phyloP scores from a whole-genome alignment of 2,329 filamentous ascomycete genomes.

The Diplodia sapinea region DNA sequence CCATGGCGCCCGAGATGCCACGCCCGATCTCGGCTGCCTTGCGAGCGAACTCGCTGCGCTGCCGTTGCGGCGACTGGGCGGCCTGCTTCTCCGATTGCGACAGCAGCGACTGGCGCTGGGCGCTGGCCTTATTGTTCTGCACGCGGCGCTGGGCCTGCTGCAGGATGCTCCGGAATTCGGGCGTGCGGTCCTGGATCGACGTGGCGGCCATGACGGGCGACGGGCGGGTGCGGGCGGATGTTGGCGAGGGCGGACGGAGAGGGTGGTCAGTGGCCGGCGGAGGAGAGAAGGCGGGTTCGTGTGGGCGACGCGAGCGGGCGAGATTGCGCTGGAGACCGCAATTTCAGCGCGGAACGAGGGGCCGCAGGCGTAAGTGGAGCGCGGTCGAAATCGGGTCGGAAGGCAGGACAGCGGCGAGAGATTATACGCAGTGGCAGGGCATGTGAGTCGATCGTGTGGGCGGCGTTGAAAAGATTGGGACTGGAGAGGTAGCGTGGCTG shows the following conservation, averaged over 20 bases:
- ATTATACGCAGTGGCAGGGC: not conserved
- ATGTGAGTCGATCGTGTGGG: not conserved
- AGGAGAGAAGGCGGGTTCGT: slow-evolving; percentile 5
- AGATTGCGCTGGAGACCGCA: slow-evolving; percentile 14
- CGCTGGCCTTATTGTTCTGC: slow-evolving; percentile 73
- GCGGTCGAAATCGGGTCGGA: not conserved
- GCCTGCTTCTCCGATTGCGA: slow-evolving; percentile 68
- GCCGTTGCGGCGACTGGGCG: slow-evolving; percentile 40
- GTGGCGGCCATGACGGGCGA: slow-evolving; percentile 48
- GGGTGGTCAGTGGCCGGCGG: slow-evolving; percentile 23
- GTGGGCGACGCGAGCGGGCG: not conserved
- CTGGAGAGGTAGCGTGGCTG: slow-evolving; percentile 21
- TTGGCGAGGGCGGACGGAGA: slow-evolving; percentile 21
- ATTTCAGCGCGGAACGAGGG: slow-evolving; percentile 14
- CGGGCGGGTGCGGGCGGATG: slow-evolving; percentile 22
- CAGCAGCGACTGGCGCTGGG: slow-evolving; percentile 81
- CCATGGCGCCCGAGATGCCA: slow-evolving; percentile 90
- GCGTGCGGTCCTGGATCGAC: slow-evolving; percentile 94
- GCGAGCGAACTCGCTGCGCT: slow-evolving; percentile 88
- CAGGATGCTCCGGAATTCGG: slow-evolving; percentile 92
- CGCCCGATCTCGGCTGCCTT: slow-evolving; percentile 90
- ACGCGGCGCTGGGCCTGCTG: slow-evolving; percentile 82
- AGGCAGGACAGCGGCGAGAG: not conserved
- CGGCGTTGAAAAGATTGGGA: slow-evolving; percentile 4
- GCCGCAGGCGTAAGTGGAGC: slow-evolving; percentile 1